A percentile compares a stretch with the other conserved stretches of the same genome.
These are phyloP conservation scores for Chiua sp. DNA, from an alignment of 1,284 basidiomycete species.

Conservation along the genomic window DNA sequence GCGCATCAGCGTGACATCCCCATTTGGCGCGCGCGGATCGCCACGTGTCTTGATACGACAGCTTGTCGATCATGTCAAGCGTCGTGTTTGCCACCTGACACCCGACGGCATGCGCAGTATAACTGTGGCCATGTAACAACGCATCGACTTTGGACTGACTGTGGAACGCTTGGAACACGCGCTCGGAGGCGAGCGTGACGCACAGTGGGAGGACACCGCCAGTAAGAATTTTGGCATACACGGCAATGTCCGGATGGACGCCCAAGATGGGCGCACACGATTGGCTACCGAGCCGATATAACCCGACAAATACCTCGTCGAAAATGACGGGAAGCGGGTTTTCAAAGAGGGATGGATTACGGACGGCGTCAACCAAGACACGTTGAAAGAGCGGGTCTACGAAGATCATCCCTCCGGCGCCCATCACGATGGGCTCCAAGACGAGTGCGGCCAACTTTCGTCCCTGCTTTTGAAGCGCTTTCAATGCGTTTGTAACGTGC, in stretches of 20 bases:
- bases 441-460: conserved; percentile 75
- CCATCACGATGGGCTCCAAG: conserved; percentile 93
- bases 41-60: too few relatives aligned
- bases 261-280: conserved; percentile 66
- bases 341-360: conserved; percentile 44
- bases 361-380: conserved; percentile 82
- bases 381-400: conserved; percentile 98
- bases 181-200: conserved; percentile 81
- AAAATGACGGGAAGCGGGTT: conserved; percentile 88
- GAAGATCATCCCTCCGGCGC: conserved; percentile 93
- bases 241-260: conserved; percentile 75
- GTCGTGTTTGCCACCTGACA: too few relatives aligned
- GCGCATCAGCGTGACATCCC: too few relatives aligned
- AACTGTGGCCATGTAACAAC: too few relatives aligned
- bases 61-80: too few relatives aligned
- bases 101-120: too few relatives aligned
- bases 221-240: conserved; percentile 94
- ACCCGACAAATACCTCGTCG: conserved; percentile 95
- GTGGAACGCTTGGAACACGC: conserved; percentile 84
- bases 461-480: conserved; percentile 31
- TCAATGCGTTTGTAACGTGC: conserved; percentile 44
- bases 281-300: conserved; percentile 84
- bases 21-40: too few relatives aligned
- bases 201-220: conserved; percentile 91
- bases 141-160: conserved; percentile 71